A percentile compares a stretch with the other conserved stretches of the same genome.
phyloP scores from a whole-genome alignment of 2,329 filamentous ascomycete species.

The Teratosphaeria gauchensis region DNA sequence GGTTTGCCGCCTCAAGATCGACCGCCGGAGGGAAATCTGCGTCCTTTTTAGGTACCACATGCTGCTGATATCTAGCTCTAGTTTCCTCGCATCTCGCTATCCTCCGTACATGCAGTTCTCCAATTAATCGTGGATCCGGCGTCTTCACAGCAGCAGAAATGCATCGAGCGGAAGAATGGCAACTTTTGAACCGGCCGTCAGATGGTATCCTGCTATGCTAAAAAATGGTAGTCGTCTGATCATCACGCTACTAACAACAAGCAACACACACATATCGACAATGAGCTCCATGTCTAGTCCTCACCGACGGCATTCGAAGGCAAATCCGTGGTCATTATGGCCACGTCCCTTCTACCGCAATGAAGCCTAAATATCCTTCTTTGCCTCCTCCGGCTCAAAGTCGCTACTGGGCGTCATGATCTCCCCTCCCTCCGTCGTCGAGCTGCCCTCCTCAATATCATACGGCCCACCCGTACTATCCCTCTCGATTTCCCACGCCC shows the following conservation, averaged over 20 bases:
- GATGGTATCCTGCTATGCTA: background rate
- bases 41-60: too few relatives aligned
- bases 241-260: background rate
- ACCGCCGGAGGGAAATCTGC: too few relatives aligned
- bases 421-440: background rate
- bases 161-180: background rate
- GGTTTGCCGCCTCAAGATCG: too few relatives aligned
- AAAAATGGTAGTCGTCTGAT: background rate
- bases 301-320: background rate
- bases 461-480: background rate
- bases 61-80: too few relatives aligned
- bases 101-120: too few relatives aligned
- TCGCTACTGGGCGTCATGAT: slow-evolving; percentile 5
- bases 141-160: too few relatives aligned
- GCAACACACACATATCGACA: background rate
- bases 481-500: background rate
- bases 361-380: slow-evolving; percentile 3
- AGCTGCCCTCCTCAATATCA: background rate
- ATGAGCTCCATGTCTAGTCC: background rate
- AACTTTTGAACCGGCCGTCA: background rate
- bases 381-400: slow-evolving; percentile 1
- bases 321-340: background rate
- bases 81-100: too few relatives aligned
- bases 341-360: background rate
- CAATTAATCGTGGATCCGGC: too few relatives aligned